Evolutionary conservation across 169 alveolate species (phyloP), one percentile per base, ranked within the genome.

Genomic region (Eimeria necatrix): DNA sequence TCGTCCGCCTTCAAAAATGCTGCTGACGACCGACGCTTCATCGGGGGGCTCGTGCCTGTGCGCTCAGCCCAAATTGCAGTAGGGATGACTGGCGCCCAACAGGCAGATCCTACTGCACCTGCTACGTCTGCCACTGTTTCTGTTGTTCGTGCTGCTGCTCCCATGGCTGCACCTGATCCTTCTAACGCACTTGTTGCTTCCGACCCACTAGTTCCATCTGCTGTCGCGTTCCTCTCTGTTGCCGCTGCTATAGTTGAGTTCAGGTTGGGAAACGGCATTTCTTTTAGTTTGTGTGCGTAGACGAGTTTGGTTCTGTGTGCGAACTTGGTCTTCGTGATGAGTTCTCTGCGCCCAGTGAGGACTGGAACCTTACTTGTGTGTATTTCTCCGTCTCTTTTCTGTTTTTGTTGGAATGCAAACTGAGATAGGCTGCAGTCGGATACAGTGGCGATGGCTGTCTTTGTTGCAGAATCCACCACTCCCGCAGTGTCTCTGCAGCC

Each of bases 1-100:
- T 78, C 88, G 88, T 78, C 88, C n/a, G 88, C 88, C 88, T 78
- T 78, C 14, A 78, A 18, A 78, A 78, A 78, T 8, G 70, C 88
- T 26, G 68, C 88, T 46, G 88, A 78, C 20, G 60, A 49, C 16
- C 88, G 88, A 22, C 68, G 60, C 70, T 78, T 51, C 46, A 51
- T 26, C 70, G 88, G 88, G 14, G 88, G 88, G 22, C 88, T 61
- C 22, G 41, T 41, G 0, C 48, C 88, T 16, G 70, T 18, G 9
- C 49, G 18, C 14, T 16, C 88, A 20, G 48, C 88, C 88, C 68
- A 49, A 18, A 41, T 12, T 22, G 48, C 70, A 46, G 70, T 61
- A 9, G 46, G 53, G 48, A 8, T 78, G 20, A 51, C 48, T 26
- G 88, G 22, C 41, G 59, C 49, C 64, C 24, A n/a, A 61, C 70